Conservation (phyloP, 2,329 filamentous ascomycete species). For the Lojkania enalia region DNA sequence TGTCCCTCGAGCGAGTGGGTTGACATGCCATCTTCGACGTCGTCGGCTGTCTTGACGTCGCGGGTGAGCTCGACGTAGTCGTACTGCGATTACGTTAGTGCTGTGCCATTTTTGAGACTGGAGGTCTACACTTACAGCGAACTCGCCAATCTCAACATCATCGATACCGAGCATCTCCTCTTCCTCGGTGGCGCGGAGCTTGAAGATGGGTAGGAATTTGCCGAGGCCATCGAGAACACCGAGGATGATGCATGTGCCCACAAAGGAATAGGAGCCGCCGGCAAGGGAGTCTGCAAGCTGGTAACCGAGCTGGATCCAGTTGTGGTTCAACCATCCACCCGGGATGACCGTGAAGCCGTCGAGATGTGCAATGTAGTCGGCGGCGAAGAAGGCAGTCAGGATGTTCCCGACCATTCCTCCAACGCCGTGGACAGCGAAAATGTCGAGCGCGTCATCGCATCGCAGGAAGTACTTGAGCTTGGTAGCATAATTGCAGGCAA, state of each 20-base stretch:
- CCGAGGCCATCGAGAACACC: slow-evolving; percentile 63
- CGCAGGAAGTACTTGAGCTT: slow-evolving; percentile 84
- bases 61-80: slow-evolving; percentile 86
- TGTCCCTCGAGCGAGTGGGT: slow-evolving; percentile 36
- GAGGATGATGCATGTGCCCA: slow-evolving; percentile 75
- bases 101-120: not conserved
- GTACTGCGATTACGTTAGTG: slow-evolving; percentile 55
- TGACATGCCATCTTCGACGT: slow-evolving; percentile 43
- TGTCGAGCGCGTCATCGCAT: slow-evolving; percentile 85
- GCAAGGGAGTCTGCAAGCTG: slow-evolving; percentile 80
- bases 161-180: slow-evolving; percentile 85
- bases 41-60: slow-evolving; percentile 59
- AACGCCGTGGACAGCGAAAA: slow-evolving; percentile 80
- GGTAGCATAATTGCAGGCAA: slow-evolving; percentile 84
- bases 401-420: slow-evolving; percentile 80
- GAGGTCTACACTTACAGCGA: slow-evolving; percentile 61
- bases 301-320: slow-evolving; percentile 83
- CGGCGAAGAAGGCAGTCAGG: slow-evolving; percentile 79
- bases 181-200: slow-evolving; percentile 73
- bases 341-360: slow-evolving; percentile 69
- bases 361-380: slow-evolving; percentile 80
- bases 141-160: slow-evolving; percentile 89
- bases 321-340: slow-evolving; percentile 80
- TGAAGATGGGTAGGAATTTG: slow-evolving; percentile 75
- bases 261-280: slow-evolving; percentile 78